Conservation (phyloP, 2,329 filamentous ascomycete genomes). For the Verticillium nonalfalfae region DNA sequence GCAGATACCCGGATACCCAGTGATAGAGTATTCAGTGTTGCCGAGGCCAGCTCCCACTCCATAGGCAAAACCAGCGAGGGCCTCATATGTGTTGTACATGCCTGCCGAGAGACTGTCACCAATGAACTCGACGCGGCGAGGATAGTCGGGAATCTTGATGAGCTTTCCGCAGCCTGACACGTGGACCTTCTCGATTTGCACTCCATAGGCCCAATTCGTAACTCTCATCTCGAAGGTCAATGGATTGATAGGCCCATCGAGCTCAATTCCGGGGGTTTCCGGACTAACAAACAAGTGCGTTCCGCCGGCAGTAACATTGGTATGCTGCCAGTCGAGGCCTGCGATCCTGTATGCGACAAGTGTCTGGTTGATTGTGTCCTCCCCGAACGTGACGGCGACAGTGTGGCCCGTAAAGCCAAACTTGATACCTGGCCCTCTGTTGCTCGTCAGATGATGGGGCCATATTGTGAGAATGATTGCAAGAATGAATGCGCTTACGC, state of each 20-base stretch:
- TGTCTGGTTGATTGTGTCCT: constrained; percentile 38
- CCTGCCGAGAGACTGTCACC: constrained; percentile 45
- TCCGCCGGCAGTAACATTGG: constrained; percentile 49
- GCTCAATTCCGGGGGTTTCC: constrained; percentile 34
- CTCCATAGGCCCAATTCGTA: constrained; percentile 54
- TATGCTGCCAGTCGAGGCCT: constrained; percentile 54
- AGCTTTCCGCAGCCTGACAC: constrained; percentile 36
- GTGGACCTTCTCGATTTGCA: constrained; percentile 49
- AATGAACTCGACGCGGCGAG: constrained; percentile 34
- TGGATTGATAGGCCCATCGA: constrained; percentile 33
- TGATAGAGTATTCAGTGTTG: constrained; percentile 51
- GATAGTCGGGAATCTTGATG: constrained; percentile 30
- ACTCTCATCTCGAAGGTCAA: constrained; percentile 51
- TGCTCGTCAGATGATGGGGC: background rate
- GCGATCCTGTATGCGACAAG: constrained; percentile 52
- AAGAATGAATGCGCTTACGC: constrained; percentile 32
- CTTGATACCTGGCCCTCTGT: constrained; percentile 44
- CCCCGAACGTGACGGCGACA: constrained; percentile 48
- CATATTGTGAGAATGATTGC: background rate
- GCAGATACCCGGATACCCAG: constrained; percentile 53
- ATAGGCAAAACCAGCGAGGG: constrained; percentile 49
- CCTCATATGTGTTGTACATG: constrained; percentile 53
- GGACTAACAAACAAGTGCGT: constrained; percentile 49
- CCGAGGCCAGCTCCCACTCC: constrained; percentile 50
- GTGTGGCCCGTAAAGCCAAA: constrained; percentile 48